A percentile compares a stretch with the other conserved stretches of the same genome.
phyloP scores from a whole-genome alignment of 164 flowering plant genomes.

The Akebia trifoliata region DNA sequence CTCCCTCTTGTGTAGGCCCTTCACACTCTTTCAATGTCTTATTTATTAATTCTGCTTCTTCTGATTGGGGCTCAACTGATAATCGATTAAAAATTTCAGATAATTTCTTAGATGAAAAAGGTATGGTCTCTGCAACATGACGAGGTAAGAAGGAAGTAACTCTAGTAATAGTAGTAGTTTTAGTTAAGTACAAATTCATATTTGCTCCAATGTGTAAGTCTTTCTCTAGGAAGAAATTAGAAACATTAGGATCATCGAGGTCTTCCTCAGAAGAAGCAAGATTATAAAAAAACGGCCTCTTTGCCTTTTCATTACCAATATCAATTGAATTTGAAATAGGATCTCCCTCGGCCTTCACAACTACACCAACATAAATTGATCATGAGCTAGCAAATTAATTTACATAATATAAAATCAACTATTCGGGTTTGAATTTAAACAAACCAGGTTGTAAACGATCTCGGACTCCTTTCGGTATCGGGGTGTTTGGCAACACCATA shows the following conservation, averaged over 20 bases:
- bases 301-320: too few relatives aligned
- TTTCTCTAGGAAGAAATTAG: constrained; percentile 31
- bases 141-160: constrained; percentile 47
- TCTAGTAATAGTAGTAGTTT: constrained; percentile 13
- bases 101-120: constrained; percentile 36
- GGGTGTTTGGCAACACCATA: constrained; percentile 30
- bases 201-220: constrained; percentile 17
- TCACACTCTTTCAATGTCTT: constrained; percentile 26
- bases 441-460: constrained; percentile 23
- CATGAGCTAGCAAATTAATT: too few relatives aligned
- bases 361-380: constrained; percentile 15
- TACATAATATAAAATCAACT: too few relatives aligned
- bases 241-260: constrained; percentile 21
- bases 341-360: too few relatives aligned
- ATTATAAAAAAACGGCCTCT: constrained; percentile 10
- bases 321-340: too few relatives aligned
- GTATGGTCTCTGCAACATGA: constrained; percentile 31
- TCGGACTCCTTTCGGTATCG: constrained; percentile 30
- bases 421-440: background rate
- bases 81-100: constrained; percentile 25
- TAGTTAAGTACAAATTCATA: constrained; percentile 24
- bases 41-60: constrained; percentile 31
- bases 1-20: constrained; percentile 20
- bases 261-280: constrained; percentile 23
- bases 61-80: constrained; percentile 28